These are phyloP conservation scores for Camellia oleifera DNA, from an alignment of 179 eudicot genomes.

Conservation along the genomic window DNA sequence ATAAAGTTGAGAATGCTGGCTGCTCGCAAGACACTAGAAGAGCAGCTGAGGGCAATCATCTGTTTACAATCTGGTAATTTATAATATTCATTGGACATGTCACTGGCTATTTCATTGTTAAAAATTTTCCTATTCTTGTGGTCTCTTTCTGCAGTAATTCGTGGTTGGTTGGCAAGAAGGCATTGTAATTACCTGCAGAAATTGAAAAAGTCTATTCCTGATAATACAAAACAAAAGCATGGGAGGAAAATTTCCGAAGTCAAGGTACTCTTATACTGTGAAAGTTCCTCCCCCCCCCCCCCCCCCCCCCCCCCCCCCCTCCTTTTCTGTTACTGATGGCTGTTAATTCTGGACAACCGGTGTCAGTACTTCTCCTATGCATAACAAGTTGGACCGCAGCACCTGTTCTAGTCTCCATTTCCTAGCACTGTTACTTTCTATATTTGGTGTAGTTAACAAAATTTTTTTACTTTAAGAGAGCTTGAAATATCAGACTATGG, in stretches of 20 bases:
- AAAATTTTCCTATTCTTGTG: not conserved
- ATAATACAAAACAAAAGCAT: conserved; percentile 27
- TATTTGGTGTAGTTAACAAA: too few relatives aligned
- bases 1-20: conserved; percentile 29
- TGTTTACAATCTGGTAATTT: conserved; percentile 79
- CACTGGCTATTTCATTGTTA: not conserved
- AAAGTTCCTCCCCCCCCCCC: too few relatives aligned
- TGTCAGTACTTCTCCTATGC: too few relatives aligned
- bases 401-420: too few relatives aligned
- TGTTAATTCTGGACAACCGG: too few relatives aligned
- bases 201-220: conserved; percentile 25
- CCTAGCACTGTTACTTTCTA: too few relatives aligned
- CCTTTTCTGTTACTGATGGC: too few relatives aligned
- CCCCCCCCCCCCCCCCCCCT: too few relatives aligned
- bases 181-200: conserved; percentile 36
- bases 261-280: conserved; percentile 45
- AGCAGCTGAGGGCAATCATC: conserved; percentile 50
- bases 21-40: conserved; percentile 44
- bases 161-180: conserved; percentile 75
- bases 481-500: too few relatives aligned
- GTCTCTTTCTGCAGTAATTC: conserved; percentile 50
- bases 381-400: too few relatives aligned
- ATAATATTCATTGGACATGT: conserved; percentile 5
- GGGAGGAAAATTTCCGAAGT: conserved; percentile 37
- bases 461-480: too few relatives aligned